A percentile compares a stretch with the other conserved stretches of the same genome.
Conservation (phyloP, 805 yeast genomes). For the Metschnikowia shivogae region DNA sequence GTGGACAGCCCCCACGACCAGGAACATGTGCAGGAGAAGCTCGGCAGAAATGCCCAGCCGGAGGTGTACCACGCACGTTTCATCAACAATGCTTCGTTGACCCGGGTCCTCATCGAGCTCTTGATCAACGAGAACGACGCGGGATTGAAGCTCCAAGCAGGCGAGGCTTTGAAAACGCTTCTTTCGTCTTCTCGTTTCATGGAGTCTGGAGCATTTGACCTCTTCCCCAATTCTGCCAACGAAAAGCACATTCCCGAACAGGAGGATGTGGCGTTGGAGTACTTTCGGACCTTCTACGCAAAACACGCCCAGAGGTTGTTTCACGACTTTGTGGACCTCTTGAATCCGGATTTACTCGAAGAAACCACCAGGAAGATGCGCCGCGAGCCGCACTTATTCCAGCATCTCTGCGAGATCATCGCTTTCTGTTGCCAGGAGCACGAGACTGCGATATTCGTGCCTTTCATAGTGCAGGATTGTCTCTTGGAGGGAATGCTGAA, state of each 20-base stretch:
- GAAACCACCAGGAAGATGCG: slow-evolving; percentile 8
- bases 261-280: slow-evolving; percentile 33
- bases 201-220: slow-evolving; percentile 7
- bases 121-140: slow-evolving; percentile 59
- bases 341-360: slow-evolving; percentile 6
- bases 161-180: slow-evolving; percentile 74
- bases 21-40: background rate
- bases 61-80: slow-evolving; percentile 28
- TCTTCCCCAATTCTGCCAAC: slow-evolving; percentile 7
- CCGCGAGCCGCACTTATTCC: slow-evolving; percentile 43
- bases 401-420: slow-evolving; percentile 66
- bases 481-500: slow-evolving; percentile 53
- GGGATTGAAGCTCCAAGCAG: slow-evolving; percentile 76
- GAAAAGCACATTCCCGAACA: slow-evolving; percentile 6
- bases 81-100: slow-evolving; percentile 56
- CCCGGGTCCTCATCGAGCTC: slow-evolving; percentile 53
- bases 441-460: slow-evolving; percentile 50
- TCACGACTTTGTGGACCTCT: slow-evolving; percentile 40
- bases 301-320: slow-evolving; percentile 59
- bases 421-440: slow-evolving; percentile 66
- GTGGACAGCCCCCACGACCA: slow-evolving; percentile 22
- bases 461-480: slow-evolving; percentile 58
- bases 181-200: slow-evolving; percentile 47
- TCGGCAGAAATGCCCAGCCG: slow-evolving; percentile 13
- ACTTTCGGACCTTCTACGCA: slow-evolving; percentile 57